A percentile compares a stretch with the other conserved stretches of the same genome.
phyloP scores from a whole-genome alignment of 2,329 filamentous ascomycete genomes.

The Aspergillus transmontanensis region DNA sequence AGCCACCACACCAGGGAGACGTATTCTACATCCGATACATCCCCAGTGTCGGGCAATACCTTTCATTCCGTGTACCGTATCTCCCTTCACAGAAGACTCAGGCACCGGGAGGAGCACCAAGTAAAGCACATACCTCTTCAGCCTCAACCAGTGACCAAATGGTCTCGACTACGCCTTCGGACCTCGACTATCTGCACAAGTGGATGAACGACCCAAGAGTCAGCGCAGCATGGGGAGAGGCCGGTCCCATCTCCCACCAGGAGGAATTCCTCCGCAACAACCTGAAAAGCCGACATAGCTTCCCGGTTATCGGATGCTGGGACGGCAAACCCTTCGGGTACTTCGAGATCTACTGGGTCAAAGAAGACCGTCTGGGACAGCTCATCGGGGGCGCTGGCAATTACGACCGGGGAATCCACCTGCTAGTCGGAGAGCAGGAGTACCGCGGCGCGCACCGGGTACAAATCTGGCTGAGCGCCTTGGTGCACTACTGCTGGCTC shows the following conservation, averaged over 20 bases:
- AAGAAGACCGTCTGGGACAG: slow-evolving; percentile 78
- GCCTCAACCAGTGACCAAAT: slow-evolving; percentile 33
- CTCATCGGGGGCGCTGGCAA: slow-evolving; percentile 69
- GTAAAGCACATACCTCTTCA: neutral
- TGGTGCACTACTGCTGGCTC: slow-evolving; percentile 84
- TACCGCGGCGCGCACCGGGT: slow-evolving; percentile 79
- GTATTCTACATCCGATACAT: slow-evolving; percentile 88
- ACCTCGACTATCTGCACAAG: slow-evolving; percentile 71
- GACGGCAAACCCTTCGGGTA: slow-evolving; percentile 95
- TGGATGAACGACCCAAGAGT: slow-evolving; percentile 92
- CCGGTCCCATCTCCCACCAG: slow-evolving; percentile 58
- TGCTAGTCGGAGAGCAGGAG: slow-evolving; percentile 89
- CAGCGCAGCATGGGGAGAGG: slow-evolving; percentile 78
- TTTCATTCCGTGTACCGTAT: slow-evolving; percentile 83
- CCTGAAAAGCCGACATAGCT: slow-evolving; percentile 72
- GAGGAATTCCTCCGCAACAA: slow-evolving; percentile 68
- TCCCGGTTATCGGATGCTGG: slow-evolving; percentile 91
- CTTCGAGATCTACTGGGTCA: slow-evolving; percentile 98
- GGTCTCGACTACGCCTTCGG: slow-evolving; percentile 49
- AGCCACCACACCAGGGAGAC: slow-evolving; percentile 86
- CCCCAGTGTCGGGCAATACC: slow-evolving; percentile 77
- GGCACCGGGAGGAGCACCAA: slow-evolving; percentile 29
- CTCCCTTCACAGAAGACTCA: slow-evolving; percentile 59
- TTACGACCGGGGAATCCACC: slow-evolving; percentile 86
- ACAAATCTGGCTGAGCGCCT: slow-evolving; percentile 75